Conservation (phyloP, 2,329 filamentous ascomycete genomes). For the Colletotrichum chrysophilum region DNA sequence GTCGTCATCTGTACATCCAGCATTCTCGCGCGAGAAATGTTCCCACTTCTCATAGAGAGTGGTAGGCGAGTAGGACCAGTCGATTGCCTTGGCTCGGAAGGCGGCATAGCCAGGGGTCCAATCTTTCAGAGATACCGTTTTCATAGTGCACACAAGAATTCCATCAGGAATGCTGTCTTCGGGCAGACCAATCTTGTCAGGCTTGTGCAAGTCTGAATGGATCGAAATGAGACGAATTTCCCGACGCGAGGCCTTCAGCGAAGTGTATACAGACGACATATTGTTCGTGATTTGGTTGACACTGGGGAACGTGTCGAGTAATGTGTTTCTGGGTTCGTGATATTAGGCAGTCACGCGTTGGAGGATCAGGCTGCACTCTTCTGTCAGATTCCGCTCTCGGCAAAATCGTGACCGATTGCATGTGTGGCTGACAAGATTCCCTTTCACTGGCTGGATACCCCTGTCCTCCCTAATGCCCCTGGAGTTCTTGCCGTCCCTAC, state of each 20-base stretch:
- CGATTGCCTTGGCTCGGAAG: neutral
- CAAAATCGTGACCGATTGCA: neutral
- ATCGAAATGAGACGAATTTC: neutral
- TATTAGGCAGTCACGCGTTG: no score
- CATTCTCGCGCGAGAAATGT: neutral
- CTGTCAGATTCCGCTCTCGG: no score
- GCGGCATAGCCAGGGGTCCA: neutral
- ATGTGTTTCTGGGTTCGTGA: neutral
- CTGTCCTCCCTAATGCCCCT: neutral
- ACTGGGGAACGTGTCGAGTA: no score
- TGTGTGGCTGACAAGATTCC: neutral
- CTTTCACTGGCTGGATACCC: neutral
- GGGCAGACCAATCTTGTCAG: rapidly evolving
- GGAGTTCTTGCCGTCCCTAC: neutral
- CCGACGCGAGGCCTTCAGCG: rapidly evolving
- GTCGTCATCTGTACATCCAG: rapidly evolving
- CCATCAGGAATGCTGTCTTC: neutral
- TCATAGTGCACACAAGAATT: neutral
- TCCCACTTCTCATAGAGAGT: neutral
- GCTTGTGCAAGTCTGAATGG: neutral
- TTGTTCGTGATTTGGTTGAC: no score
- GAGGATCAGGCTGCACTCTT: no score
- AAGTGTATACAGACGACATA: neutral
- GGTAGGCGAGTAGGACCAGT: neutral
- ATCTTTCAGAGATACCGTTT: neutral